Base-by-base conservation (phyloP, 2,329 filamentous ascomycete genomes). In the Fusarium lyarnte region DNA sequence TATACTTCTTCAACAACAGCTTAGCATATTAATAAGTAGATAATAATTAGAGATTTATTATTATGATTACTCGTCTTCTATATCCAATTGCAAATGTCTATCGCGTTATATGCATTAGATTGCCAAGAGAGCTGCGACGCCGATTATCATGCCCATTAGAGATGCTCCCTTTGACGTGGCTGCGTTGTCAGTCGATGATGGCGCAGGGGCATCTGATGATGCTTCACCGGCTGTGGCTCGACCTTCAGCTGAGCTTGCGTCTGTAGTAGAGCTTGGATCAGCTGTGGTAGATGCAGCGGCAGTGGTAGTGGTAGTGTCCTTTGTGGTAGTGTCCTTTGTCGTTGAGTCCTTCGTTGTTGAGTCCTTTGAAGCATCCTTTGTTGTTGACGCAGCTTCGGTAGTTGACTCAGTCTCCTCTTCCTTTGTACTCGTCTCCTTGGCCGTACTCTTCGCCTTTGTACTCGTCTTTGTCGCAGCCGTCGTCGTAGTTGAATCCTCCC, bases 171-270 rank as follows among this genome's bases (percentile, higher is more conserved):
- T 66, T 45, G 51, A 36, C 25, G 36, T 23, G 33, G 62, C 63
- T 39, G 63, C 52, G 33, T n/a, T 60, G 6, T 66, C 62, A 13
- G 63, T 66, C 2, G 63, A 59, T 14, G 63, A 51, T 38, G 63
- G 43, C 27, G 52, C 43, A 5, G 61, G 38, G 16, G 63, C 61
- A 27, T 27, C 43, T 35, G 63, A 66, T 33, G 62, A 62, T 25
- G 51, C 43, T 29, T 41, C 51, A 16, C 47, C 31, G 8, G 39
- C 51, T 45, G 55, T 43, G 5, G 63, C 55, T 27, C 61, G 35
- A 12, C 49, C 43, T 45, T 35, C 8, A 4, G 54, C 45, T 38
- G 42, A 51, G 23, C 33, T 38, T 23, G 42, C 8, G 17, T 35
- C 62, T 63, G 45, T 45, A 3, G 27, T 29, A 27, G 62, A 45